A percentile compares a stretch with the other conserved stretches of the same genome.
Conservation (phyloP, 768 basidiomycete genomes). For the Rhizopogon salebrosus region DNA sequence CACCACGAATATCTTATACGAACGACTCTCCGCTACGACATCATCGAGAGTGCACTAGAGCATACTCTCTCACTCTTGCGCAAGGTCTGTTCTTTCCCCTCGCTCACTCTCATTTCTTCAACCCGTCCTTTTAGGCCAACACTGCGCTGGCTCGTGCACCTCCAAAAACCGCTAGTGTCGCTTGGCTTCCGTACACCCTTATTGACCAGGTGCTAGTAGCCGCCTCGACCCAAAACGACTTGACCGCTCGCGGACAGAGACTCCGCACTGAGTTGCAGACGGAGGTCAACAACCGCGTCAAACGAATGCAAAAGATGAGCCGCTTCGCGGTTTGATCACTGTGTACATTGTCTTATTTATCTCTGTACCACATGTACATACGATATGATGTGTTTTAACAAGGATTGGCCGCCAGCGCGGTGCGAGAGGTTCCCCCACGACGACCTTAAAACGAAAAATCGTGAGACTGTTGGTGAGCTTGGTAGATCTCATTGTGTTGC, state of each 20-base stretch:
- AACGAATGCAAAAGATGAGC: slow-evolving; percentile 64
- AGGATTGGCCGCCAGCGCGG: not conserved
- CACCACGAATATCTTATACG: slow-evolving; percentile 85
- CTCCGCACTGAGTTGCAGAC: slow-evolving; percentile 49
- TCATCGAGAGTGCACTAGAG: slow-evolving; percentile 71
- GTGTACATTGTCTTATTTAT: not conserved
- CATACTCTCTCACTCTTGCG: slow-evolving; percentile 66
- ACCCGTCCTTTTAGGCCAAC: slow-evolving; percentile 40
- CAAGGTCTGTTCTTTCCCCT: slow-evolving; percentile 45
- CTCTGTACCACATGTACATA: slow-evolving; percentile 1
- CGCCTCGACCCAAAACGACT: slow-evolving; percentile 46
- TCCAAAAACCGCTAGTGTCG: slow-evolving; percentile 50
- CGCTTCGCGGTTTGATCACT: slow-evolving; percentile 18
- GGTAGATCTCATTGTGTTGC: not conserved
- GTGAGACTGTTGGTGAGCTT: not conserved
- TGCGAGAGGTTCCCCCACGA: not conserved
- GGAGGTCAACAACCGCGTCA: slow-evolving; percentile 59
- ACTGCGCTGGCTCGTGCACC: slow-evolving; percentile 45
- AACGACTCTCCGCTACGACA: slow-evolving; percentile 71
- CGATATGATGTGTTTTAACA: not conserved
- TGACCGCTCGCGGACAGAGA: slow-evolving; percentile 36
- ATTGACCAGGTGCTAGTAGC: slow-evolving; percentile 78
- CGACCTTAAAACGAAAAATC: not conserved
- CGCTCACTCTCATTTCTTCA: slow-evolving; percentile 8
- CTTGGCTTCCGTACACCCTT: slow-evolving; percentile 81